Percentiles rank a stretch among this genome's conserved stretches.
Evolutionary conservation across 2,329 filamentous ascomycete species (phyloP).

Genomic region (Aspergillus thermomutatus): DNA sequence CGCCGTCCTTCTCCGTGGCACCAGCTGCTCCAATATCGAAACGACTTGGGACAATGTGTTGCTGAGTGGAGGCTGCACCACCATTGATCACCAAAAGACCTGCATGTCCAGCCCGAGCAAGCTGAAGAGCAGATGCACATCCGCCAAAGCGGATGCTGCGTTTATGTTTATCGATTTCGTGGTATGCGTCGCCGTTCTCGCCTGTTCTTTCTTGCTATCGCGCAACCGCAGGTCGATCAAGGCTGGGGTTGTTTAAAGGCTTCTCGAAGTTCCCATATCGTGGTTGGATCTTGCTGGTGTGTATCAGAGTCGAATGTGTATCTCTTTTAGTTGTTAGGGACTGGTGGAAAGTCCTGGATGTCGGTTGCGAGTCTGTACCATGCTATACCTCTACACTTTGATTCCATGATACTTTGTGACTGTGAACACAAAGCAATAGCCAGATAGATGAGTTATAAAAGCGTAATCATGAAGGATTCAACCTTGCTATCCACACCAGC

Average conservation of each 20-base stretch:
- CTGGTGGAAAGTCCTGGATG: too few species aligned
- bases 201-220: neutral
- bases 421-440: too few species aligned
- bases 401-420: too few species aligned
- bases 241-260: neutral
- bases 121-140: slow-evolving; percentile 17
- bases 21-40: slow-evolving; percentile 9
- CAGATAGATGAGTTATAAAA: too few species aligned
- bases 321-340: too few species aligned
- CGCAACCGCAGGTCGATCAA: neutral
- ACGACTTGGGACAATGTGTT: slow-evolving; percentile 13
- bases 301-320: too few species aligned
- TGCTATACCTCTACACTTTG: too few species aligned
- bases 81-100: neutral
- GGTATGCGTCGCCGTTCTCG: slow-evolving; percentile 9
- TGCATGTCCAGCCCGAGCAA: slow-evolving; percentile 5
- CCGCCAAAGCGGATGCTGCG: slow-evolving; percentile 18
- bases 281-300: too few species aligned
- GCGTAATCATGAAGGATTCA: too few species aligned
- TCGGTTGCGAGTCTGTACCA: too few species aligned
- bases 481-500: too few species aligned
- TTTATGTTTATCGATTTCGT: slow-evolving; percentile 24
- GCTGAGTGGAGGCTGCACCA: slow-evolving; percentile 18
- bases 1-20: slow-evolving; percentile 16
- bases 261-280: too few species aligned